phyloP scores from a whole-genome alignment of 108 stramenopile species.

The Chaetoceros tenuissimus region DNA sequence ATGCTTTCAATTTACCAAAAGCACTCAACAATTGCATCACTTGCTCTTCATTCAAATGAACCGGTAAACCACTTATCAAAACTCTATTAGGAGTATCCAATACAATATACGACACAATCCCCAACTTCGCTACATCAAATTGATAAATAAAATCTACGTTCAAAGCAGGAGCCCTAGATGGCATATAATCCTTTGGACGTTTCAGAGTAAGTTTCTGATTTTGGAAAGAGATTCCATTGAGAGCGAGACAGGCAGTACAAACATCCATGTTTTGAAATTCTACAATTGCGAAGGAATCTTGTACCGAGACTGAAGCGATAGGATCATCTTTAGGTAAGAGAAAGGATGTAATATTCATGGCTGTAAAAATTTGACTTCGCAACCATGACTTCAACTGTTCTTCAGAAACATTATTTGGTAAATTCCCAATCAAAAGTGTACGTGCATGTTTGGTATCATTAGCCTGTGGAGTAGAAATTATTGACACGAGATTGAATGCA shows the following conservation, averaged over 20 bases:
- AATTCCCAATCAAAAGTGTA: slow-evolving; percentile 90
- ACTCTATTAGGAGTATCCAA: slow-evolving; percentile 96
- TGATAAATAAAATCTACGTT: slow-evolving; percentile 40
- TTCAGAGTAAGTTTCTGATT: slow-evolving; percentile 72
- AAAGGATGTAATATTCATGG: slow-evolving; percentile 28
- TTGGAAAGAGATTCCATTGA: slow-evolving; percentile 87
- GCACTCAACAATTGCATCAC: slow-evolving; percentile 88
- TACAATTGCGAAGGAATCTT: slow-evolving; percentile 92
- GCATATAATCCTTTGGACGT: slow-evolving; percentile 96
- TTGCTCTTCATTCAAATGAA: slow-evolving; percentile 88
- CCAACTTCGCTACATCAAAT: slow-evolving; percentile 68
- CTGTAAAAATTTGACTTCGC: slow-evolving; percentile 59
- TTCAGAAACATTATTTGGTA: slow-evolving; percentile 54
- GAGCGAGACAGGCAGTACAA: slow-evolving; percentile 79
- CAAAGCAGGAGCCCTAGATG: slow-evolving; percentile 64
- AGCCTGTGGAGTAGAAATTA: slow-evolving; percentile 33
- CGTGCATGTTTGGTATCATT: slow-evolving; percentile 94
- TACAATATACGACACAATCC: slow-evolving; percentile 83
- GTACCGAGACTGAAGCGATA: slow-evolving; percentile 90
- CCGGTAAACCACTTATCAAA: slow-evolving; percentile 97
- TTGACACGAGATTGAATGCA: slow-evolving; percentile 31
- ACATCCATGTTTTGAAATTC: slow-evolving; percentile 94
- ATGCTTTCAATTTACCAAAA: slow-evolving; percentile 87
- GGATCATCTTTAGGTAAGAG: slow-evolving; percentile 47
- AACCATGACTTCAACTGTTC: slow-evolving; percentile 80